Conservation (phyloP, 352 stramenopile genomes). For the Phytophthora lateralis region DNA sequence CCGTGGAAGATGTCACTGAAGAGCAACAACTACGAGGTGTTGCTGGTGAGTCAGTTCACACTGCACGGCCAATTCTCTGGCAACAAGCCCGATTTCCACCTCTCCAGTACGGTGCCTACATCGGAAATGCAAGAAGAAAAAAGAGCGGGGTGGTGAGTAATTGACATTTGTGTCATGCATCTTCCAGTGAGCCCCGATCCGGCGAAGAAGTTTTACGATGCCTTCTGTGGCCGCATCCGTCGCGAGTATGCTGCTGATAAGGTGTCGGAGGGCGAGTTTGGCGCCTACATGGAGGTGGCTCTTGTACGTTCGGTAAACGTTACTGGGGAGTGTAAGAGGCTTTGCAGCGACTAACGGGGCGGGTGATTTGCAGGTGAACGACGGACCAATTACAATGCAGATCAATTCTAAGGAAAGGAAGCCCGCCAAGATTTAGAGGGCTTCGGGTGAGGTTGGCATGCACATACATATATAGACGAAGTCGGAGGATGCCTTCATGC, state of each 20-base stretch:
- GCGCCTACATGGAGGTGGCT: constrained; percentile 88
- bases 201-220: constrained; percentile 80
- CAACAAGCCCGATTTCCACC: constrained; percentile 89
- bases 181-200: constrained; percentile 61
- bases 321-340: no score
- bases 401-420: constrained; percentile 86
- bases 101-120: constrained; percentile 59
- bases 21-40: constrained; percentile 70
- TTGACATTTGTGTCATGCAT: constrained; percentile 1
- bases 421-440: constrained; percentile 45
- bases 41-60: constrained; percentile 90
- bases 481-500: constrained; percentile 1
- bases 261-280: constrained; percentile 81
- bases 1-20: constrained; percentile 75
- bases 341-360: constrained; percentile 9
- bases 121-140: background rate
- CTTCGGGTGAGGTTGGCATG: background rate
- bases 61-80: constrained; percentile 78
- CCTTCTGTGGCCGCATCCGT: constrained; percentile 73
- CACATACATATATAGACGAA: constrained; percentile 15
- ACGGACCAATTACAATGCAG: constrained; percentile 83
- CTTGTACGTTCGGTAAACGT: constrained; percentile 42
- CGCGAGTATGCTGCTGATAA: constrained; percentile 63
- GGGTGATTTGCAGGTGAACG: constrained; percentile 61
- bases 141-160: background rate